A percentile compares a stretch with the other conserved stretches of the same genome.
These are phyloP conservation scores for Aspergillus terreus DNA, from an alignment of 2,329 filamentous ascomycete genomes.

Conservation along the genomic window DNA sequence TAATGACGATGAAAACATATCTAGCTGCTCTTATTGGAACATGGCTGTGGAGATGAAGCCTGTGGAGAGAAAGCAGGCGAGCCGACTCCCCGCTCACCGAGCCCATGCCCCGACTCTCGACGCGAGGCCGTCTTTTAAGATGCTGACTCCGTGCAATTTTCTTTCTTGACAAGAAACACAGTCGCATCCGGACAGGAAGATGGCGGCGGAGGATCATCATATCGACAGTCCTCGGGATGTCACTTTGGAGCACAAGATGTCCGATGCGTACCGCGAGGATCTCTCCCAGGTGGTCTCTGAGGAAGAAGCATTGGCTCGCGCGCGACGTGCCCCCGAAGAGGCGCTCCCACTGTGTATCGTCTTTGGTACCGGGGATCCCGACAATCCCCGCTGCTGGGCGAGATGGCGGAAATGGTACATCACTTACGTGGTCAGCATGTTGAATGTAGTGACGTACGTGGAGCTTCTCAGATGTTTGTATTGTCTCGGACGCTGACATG, in stretches of 20 bases:
- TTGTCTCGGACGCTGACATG: background rate
- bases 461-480: background rate
- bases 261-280: slow-evolving; percentile 11
- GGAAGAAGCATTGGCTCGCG: slow-evolving; percentile 22
- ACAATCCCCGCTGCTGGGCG: slow-evolving; percentile 42
- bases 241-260: slow-evolving; percentile 11
- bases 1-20: background rate
- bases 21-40: background rate
- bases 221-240: background rate
- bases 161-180: background rate
- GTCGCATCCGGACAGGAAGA: background rate
- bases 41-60: background rate
- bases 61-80: background rate
- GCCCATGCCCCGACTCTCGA: background rate
- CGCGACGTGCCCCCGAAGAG: slow-evolving; percentile 19
- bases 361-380: slow-evolving; percentile 19
- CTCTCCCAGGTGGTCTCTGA: slow-evolving; percentile 17
- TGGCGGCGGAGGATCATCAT: background rate
- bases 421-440: slow-evolving; percentile 35
- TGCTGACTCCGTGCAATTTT: too few species aligned
- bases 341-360: slow-evolving; percentile 21
- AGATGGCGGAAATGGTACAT: slow-evolving; percentile 41
- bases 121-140: background rate
- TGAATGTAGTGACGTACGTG: slow-evolving; percentile 29
- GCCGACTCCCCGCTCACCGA: background rate